Evolutionary conservation across 163 green algal species (phyloP), one percentile per base, ranked within the genome.

Genomic region (Chlorella variabilis): DNA sequence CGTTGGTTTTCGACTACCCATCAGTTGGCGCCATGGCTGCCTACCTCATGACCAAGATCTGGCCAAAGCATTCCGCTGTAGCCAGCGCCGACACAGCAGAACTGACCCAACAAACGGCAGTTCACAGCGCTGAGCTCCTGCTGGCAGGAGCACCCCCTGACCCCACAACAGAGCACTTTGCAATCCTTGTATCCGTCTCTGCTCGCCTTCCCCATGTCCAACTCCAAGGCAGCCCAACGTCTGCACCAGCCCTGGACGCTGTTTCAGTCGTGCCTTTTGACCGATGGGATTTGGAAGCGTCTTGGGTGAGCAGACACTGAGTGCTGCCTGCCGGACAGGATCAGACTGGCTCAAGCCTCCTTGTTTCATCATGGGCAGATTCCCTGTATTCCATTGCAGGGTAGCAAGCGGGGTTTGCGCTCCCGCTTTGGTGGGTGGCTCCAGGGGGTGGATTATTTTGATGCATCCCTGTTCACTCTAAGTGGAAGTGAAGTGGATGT

Each of bases 1-100:
- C 93, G 5, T 83, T 97, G 21, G 86, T 95, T 3, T 98, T 96
- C 81, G 94, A 98, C 84, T 97, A 96, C 82, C 93, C 94, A 1
- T 92, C 90, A 4, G 70, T 94, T 0, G 63, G 78, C 17, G 84
- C 89, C 20, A 91, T 96, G 27, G 51, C 62, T 31, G 4, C 23
- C 13, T 68, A 71, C 18, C 63, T 48, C 23, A 63, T 63, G 54
- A 29, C 54, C 18, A 9, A 63, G 23, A 9, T 49, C 6, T 49
- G 33, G 3, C 7, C 33, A 29, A 36, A 67, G 59, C 51, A n/a
- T 8, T 51, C 25, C 54, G 15, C 20, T 62, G 23, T 15, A 27
- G 7, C 15, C 15, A 62, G 20, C 15, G 11, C 18, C 23, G 54
- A 27, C 54, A 62, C 15, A 25, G 45, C 15, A 23, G 15, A 54